These are phyloP conservation scores for Ceratocystis albifundus DNA, from an alignment of 2,329 filamentous ascomycete species.

Conservation along the genomic window DNA sequence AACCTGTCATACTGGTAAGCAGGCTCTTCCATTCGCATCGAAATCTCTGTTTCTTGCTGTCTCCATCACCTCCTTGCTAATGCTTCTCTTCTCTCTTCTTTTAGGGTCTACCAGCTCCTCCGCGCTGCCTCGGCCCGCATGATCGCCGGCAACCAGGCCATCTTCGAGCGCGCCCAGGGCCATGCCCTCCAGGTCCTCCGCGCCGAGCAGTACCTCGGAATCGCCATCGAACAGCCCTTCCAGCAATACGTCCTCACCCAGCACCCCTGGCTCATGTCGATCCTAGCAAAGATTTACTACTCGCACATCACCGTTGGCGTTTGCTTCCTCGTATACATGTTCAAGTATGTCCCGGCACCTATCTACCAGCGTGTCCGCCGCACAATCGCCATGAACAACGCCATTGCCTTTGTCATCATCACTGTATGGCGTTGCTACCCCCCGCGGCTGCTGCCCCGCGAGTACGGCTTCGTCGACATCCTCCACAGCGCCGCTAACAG, in stretches of 20 bases:
- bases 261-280: constrained; percentile 31
- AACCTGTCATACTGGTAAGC: constrained; percentile 31
- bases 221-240: constrained; percentile 34
- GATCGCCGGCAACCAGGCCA: constrained; percentile 32
- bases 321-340: constrained; percentile 38
- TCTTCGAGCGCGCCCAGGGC: constrained; percentile 32
- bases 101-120: constrained; percentile 35
- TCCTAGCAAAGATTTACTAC: constrained; percentile 36
- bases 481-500: constrained; percentile 30
- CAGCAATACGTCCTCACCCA: constrained; percentile 33
- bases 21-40: background rate
- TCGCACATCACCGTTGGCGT: constrained; percentile 38
- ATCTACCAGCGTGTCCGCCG: constrained; percentile 36
- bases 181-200: constrained; percentile 35
- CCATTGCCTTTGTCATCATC: constrained; percentile 38
- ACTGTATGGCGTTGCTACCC: constrained; percentile 39
- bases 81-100: no score
- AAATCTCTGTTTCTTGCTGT: background rate
- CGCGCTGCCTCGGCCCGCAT: constrained; percentile 34
- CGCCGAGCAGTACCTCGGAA: constrained; percentile 31
- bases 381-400: constrained; percentile 39
- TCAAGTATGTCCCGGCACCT: constrained; percentile 34
- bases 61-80: background rate
- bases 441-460: constrained; percentile 36
- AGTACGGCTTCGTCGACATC: constrained; percentile 39